Conservation (phyloP, 495 filamentous ascomycete genomes). For the Elaphomyces granulatus region DNA sequence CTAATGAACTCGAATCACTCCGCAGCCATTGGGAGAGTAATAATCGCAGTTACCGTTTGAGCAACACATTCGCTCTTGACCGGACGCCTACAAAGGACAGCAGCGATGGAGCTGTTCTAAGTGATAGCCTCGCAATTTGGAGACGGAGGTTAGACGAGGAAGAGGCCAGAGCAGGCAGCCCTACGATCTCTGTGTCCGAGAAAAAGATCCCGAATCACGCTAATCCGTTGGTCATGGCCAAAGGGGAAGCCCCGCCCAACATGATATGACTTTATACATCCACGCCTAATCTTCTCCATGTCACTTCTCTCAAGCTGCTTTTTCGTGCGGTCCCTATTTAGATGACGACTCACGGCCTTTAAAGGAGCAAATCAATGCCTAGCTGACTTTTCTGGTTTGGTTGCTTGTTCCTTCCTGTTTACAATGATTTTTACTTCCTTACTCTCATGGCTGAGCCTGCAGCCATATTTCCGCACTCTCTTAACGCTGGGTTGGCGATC, state of each 20-base stretch:
- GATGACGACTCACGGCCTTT: too few relatives aligned
- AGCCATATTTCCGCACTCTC: too few relatives aligned
- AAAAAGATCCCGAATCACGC: conserved; percentile 5
- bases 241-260: conserved; percentile 15
- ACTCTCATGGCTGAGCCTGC: too few relatives aligned
- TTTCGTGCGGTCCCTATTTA: too few relatives aligned
- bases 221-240: conserved; percentile 15
- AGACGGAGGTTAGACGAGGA: conserved; percentile 56
- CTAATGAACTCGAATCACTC: conserved; percentile 77
- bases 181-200: conserved; percentile 6
- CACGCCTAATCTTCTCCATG: too few relatives aligned
- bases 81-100: conserved; percentile 42
- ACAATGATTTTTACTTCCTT: too few relatives aligned
- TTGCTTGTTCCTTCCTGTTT: too few relatives aligned
- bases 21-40: conserved; percentile 89
- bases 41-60: conserved; percentile 73
- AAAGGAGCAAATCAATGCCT: too few relatives aligned
- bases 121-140: conserved; percentile 60
- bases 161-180: conserved; percentile 23
- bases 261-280: conserved; percentile 33
- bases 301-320: too few relatives aligned
- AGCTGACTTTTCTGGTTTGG: too few relatives aligned
- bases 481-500: too few relatives aligned
- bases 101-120: conserved; percentile 38
- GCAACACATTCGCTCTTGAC: conserved; percentile 77